Evolutionary conservation across 163 green algal genomes (phyloP), one percentile per base, ranked within the genome.

Genomic region (Scenedesmus sp.): DNA sequence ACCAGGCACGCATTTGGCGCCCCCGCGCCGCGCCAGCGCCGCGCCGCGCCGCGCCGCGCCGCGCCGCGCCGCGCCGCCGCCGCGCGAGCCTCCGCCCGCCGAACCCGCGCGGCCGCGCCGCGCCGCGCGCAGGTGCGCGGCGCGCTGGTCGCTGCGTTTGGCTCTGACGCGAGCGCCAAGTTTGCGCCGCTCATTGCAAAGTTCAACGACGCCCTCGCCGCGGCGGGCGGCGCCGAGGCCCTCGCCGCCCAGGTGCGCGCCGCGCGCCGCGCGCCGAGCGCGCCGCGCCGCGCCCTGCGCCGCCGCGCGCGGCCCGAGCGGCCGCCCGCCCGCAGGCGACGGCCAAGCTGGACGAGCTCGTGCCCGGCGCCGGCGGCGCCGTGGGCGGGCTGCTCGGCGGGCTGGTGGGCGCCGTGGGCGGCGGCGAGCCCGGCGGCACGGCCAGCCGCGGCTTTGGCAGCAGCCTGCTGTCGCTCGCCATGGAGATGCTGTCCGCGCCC

Each of bases 121-220:
- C n/a, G n/a, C n/a, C n/a, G n/a, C 28, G 3, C 28, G 20, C 51
- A 73, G 47, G 39, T 89, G 33, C 87, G 84, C 70, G 64, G 65
- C 24, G 75, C 66, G 33, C 77, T 93, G 56, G 71, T 70, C 1
- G 44, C 45, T 4, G 50, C 87, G 2, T 94, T 94, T 80, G 89
- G 88, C 15, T 64, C 39, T 2, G 78, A 92, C 56, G 67, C 84
- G 51, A 86, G 77, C 20, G 44, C 62, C 31, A 91, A 91, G 74
- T 22, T 88, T 14, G 51, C 64, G 45, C 42, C 83, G 31, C 84
- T 87, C 53, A 63, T 87, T 26, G 33, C 77, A 54, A 47, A 58
- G 53, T 67, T 39, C 2, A 1, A 64, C 2, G 33, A 60, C 4
- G 63, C 72, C 1, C 31, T 80, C 24, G 42, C 54, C 20, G 65